Evolutionary conservation across 331 rosid species (phyloP).

Genomic region (Malus hybrid): DNA sequence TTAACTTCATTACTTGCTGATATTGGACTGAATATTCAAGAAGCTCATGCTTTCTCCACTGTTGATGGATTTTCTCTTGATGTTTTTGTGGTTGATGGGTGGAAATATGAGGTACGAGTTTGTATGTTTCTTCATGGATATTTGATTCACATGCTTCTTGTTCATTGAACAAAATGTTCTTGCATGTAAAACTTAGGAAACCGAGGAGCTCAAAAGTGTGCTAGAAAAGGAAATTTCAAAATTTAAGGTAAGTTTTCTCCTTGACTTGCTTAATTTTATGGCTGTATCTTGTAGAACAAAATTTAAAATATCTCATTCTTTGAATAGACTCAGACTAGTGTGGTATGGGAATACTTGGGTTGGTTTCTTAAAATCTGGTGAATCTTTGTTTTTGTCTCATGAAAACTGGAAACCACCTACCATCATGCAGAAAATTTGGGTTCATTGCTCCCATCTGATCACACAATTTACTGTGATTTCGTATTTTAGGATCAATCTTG

Average conservation of each 20-base stretch:
- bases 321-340: neutral
- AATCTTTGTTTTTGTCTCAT: neutral
- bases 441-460: neutral
- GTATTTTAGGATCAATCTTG: slow-evolving; percentile 36
- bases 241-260: slow-evolving; percentile 43
- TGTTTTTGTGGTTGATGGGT: slow-evolving; percentile 95
- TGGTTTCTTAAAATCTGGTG: neutral
- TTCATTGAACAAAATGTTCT: neutral
- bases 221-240: slow-evolving; percentile 68
- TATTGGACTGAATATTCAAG: slow-evolving; percentile 92
- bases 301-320: neutral
- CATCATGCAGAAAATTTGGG: neutral
- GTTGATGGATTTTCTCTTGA: slow-evolving; percentile 94
- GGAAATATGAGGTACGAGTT: slow-evolving; percentile 76
- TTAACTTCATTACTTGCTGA: slow-evolving; percentile 85
- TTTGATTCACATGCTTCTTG: slow-evolving; percentile 1
- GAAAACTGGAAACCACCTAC: neutral
- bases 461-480: neutral
- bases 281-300: neutral
- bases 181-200: slow-evolving; percentile 52
- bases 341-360: neutral
- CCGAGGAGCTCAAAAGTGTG: slow-evolving; percentile 75
- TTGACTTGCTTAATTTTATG: neutral
- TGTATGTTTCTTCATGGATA: slow-evolving; percentile 10
- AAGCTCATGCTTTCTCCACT: slow-evolving; percentile 99